These are phyloP conservation scores for Aspergillus pseudoviridinutans DNA, from an alignment of 2,329 filamentous ascomycete genomes.

Conservation along the genomic window DNA sequence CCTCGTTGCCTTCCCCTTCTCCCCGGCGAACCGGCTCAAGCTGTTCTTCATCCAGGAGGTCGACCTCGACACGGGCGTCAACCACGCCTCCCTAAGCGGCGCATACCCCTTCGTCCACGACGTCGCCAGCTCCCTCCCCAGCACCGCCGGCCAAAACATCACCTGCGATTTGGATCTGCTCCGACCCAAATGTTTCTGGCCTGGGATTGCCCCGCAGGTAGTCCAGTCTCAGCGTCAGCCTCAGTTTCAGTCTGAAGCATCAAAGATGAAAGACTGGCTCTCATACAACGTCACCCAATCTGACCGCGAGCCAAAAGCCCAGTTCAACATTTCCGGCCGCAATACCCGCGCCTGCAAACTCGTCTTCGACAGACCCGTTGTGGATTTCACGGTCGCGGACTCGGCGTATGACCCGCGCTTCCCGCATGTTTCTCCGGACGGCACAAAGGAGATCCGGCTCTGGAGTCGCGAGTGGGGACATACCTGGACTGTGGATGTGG, in stretches of 20 bases:
- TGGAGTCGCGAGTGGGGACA: slow-evolving; percentile 79
- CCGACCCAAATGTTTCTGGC: slow-evolving; percentile 63
- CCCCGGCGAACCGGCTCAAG: slow-evolving; percentile 72
- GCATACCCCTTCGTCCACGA: slow-evolving; percentile 62
- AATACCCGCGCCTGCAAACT: slow-evolving; percentile 79
- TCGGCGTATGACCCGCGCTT: slow-evolving; percentile 62
- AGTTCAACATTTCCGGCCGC: slow-evolving; percentile 62
- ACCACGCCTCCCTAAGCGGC: slow-evolving; percentile 66
- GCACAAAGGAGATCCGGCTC: slow-evolving; percentile 66
- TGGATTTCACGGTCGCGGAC: slow-evolving; percentile 60
- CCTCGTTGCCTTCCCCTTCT: slow-evolving; percentile 83
- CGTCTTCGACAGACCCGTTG: slow-evolving; percentile 65
- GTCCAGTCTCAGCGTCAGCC: slow-evolving; percentile 33
- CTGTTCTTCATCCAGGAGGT: slow-evolving; percentile 80
- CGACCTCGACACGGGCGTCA: slow-evolving; percentile 68
- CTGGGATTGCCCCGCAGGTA: slow-evolving; percentile 64
- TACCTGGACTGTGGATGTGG: slow-evolving; percentile 70
- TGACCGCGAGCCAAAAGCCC: slow-evolving; percentile 44
- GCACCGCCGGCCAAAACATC: slow-evolving; percentile 59
- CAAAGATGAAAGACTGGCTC: slow-evolving; percentile 58
- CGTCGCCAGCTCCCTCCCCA: slow-evolving; percentile 67
- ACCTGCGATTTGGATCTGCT: slow-evolving; percentile 47
- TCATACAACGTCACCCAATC: slow-evolving; percentile 56
- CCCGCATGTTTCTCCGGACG: slow-evolving; percentile 58
- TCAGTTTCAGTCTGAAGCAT: slow-evolving; percentile 32